phyloP scores from a whole-genome alignment of 1,284 basidiomycete genomes.

The Boletus semigastroideus region DNA sequence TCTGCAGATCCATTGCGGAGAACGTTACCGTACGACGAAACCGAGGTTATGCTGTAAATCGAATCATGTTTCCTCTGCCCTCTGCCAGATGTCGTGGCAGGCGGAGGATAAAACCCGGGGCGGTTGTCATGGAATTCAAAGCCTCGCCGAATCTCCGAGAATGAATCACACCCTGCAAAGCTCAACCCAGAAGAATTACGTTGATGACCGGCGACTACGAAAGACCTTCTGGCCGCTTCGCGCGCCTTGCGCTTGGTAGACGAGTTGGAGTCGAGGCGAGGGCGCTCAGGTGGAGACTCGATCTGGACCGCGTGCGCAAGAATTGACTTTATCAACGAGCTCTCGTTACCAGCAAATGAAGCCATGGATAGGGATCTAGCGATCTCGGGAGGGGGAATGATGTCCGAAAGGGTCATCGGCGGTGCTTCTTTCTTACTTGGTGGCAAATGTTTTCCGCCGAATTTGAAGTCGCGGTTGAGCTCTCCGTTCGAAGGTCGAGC shows the following conservation, averaged over 20 bases:
- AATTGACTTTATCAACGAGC: constrained; percentile 59
- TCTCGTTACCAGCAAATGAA: constrained; percentile 48
- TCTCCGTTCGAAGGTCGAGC: constrained; percentile 59
- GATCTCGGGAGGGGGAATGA: constrained; percentile 63
- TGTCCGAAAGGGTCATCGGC: constrained; percentile 62
- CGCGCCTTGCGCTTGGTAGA: constrained; percentile 38
- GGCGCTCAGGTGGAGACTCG: constrained; percentile 33
- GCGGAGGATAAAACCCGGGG: constrained; percentile 64
- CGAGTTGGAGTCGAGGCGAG: constrained; percentile 45
- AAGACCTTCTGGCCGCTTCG: constrained; percentile 19
- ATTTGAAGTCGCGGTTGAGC: constrained; percentile 69
- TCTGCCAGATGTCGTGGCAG: constrained; percentile 33
- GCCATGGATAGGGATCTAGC: constrained; percentile 49
- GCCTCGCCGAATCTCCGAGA: constrained; percentile 68
- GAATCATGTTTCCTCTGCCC: constrained; percentile 58
- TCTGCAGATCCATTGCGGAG: constrained; percentile 63
- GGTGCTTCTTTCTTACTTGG: constrained; percentile 13
- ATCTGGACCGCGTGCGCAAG: constrained; percentile 46
- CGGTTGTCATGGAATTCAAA: constrained; percentile 68
- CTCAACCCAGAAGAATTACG: constrained; percentile 55
- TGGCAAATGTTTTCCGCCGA: constrained; percentile 54
- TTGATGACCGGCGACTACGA: constrained; percentile 36
- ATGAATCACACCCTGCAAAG: constrained; percentile 70
- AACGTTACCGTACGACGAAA: constrained; percentile 77
- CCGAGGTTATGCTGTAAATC: constrained; percentile 73